A percentile compares a stretch with the other conserved stretches of the same genome.
Conservation (phyloP, 1,139 yeast genomes). For the Blastobotrys apis region DNA sequence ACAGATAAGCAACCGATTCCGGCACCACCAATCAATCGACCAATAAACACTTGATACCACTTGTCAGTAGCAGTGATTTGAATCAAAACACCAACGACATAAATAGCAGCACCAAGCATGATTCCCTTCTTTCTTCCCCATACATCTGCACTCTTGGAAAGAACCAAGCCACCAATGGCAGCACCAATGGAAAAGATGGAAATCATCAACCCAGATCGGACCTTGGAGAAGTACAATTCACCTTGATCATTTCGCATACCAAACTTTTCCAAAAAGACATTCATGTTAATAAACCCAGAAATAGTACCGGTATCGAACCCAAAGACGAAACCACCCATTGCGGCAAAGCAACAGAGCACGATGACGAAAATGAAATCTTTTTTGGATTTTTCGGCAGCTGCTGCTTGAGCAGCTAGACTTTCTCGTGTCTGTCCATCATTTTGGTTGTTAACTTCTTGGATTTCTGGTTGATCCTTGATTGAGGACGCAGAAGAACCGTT, state of each 20-base stretch:
- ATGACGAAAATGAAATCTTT: slow-evolving; percentile 17
- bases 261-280: slow-evolving; percentile 54
- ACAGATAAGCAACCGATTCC: slow-evolving; percentile 70
- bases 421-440: no score
- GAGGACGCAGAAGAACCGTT: slow-evolving; percentile 11
- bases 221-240: slow-evolving; percentile 35
- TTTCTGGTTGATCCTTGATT: slow-evolving; percentile 15
- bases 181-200: slow-evolving; percentile 54
- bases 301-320: slow-evolving; percentile 61
- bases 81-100: slow-evolving; percentile 48
- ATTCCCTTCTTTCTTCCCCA: slow-evolving; percentile 52
- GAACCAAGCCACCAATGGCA: slow-evolving; percentile 47
- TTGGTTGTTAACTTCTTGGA: not conserved
- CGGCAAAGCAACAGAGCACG: slow-evolving; percentile 23
- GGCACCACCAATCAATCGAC: slow-evolving; percentile 50
- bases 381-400: slow-evolving; percentile 3
- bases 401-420: slow-evolving; percentile 9
- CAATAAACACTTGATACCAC: slow-evolving; percentile 42
- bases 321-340: slow-evolving; percentile 39
- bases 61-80: slow-evolving; percentile 45
- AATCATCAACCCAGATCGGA: slow-evolving; percentile 48
- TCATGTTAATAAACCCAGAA: slow-evolving; percentile 69
- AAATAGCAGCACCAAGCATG: slow-evolving; percentile 43
- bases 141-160: slow-evolving; percentile 46
- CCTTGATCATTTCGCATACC: slow-evolving; percentile 34